Evolutionary conservation across 2,329 filamentous ascomycete genomes (phyloP), one percentile per base, ranked within the genome.

Genomic region (Lachnellula subtilissima): DNA sequence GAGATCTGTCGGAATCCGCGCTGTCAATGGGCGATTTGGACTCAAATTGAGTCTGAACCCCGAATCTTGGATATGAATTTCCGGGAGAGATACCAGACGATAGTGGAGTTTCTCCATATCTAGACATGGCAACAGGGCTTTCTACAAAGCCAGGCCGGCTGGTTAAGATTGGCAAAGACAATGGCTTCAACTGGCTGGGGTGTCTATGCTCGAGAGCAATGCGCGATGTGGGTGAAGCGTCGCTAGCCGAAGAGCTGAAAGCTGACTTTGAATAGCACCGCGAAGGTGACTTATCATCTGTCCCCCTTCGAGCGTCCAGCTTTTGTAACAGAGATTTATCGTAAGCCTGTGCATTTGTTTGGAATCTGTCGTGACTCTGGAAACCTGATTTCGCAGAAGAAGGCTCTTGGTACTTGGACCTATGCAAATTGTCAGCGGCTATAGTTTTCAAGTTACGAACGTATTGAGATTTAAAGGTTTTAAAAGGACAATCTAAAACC

Each of bases 261-360:
- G 64, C 36, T 8, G 64, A 60, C 36, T 59, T 69, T 12, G 65
- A 53, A 39, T 62, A 64, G 8, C 55, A 43, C 55, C 65, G 65
- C 45, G 71, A 67, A 25, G 70, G 68, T 32, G 69, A 69, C 19
- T 57, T 67, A 45, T 64, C 70, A 52, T 72, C 70, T 37, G 59
- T 62, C 19, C 60, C 61, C 57, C 65, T 65, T 42, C 66, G 61
- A 42, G 65, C 59, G 59, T 69, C 67, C 32, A 71, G 53, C 55
- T 71, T 73, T 40, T 71, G 70, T 36, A 73, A 51, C 35, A 72
- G 53, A 17, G 69, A 69, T 57, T 72, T 72, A 51, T 73, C 71
- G 56, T 72, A 73, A 53, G 69, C 69, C 53, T 71, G 66, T 3
- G 68, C 66, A 55, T 67, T 69, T 40, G 61, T 69, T 60, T 66